Evolutionary conservation across 2,329 filamentous ascomycete genomes (phyloP).

Genomic region (Knufia petricola): DNA sequence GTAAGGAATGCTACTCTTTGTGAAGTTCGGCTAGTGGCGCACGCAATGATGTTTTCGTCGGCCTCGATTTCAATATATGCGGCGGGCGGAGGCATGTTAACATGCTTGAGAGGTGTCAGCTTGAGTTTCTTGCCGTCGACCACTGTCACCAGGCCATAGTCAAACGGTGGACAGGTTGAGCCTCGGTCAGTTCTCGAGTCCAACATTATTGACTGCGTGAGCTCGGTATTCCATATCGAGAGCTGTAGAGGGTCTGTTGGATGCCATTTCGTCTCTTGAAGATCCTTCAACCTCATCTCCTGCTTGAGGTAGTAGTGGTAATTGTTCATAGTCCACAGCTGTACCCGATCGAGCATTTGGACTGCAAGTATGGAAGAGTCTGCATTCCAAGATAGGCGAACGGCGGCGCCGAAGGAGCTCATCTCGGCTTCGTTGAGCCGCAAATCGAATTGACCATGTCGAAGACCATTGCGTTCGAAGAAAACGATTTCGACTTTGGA

Average conservation of each 20-base stretch:
- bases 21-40: conserved; percentile 59
- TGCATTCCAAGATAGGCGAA: conserved; percentile 73
- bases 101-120: conserved; percentile 71
- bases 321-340: conserved; percentile 94
- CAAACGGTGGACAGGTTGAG: conserved; percentile 59
- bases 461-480: conserved; percentile 92
- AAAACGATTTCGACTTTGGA: conserved; percentile 70
- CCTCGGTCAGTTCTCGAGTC: conserved; percentile 42
- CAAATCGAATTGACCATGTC: conserved; percentile 90
- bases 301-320: conserved; percentile 98
- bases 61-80: conserved; percentile 63
- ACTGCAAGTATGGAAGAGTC: conserved; percentile 88
- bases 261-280: conserved; percentile 56
- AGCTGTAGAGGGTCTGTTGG: conserved; percentile 70
- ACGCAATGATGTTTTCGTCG: conserved; percentile 57
- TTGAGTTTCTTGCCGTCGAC: conserved; percentile 76
- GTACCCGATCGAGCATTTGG: conserved; percentile 62
- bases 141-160: conserved; percentile 70
- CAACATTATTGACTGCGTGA: conserved; percentile 13
- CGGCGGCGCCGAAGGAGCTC: conserved; percentile 45
- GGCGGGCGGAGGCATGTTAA: conserved; percentile 90
- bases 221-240: conserved; percentile 40
- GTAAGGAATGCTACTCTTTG: conserved; percentile 64
- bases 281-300: conserved; percentile 46
- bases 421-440: conserved; percentile 53